Evolutionary conservation across 805 yeast genomes (phyloP), one percentile per base, ranked within the genome.

Genomic region (Cyberlindnera bimundalis): DNA sequence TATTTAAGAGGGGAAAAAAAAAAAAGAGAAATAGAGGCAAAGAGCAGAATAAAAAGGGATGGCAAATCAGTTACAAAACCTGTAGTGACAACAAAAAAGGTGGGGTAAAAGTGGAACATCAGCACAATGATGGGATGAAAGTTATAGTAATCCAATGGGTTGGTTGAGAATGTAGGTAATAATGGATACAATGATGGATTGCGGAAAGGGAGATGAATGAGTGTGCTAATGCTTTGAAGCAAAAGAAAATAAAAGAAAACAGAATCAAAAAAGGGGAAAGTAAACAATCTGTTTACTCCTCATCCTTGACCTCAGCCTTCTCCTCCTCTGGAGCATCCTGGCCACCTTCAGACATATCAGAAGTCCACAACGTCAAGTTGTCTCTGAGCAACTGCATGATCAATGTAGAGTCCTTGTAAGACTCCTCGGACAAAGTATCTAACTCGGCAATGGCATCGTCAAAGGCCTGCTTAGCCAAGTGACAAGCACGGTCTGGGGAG

Each of bases 361-460:
- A 80, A 55, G 96, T 89, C 99, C 99, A 91, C 74, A 91, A 81
- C 53, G 98, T 91, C 74, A 91, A 77, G 80, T 91, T 91, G 73
- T 93, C 98, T 75, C 97, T 85, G 67, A 93, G 81, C 67, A 93
- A 81, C 80, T 93, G 98, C 99, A 93, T 93, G 65, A 93, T 93
- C 67, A 93, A 81, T 56, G 98, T 93, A 51, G 97, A 89, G 70
- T 91, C 99, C 71, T 91, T 93, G 81, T 93, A 91, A 55, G 96
- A 85, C 74, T 91, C 99, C 73, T 91, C 99, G 33, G 96, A 86
- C 64, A 91, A 77, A 54, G 97, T 87, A 72, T 91, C 99, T 66
- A 91, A 80, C 73, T 93, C 98, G 51, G 99, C 96, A 65, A 91
- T 95, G 51, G 99, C 99, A 64, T 91, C 98, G 69, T 91, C 99